Evolutionary conservation across 139 green algal genomes (phyloP).

Genomic region (Volvox reticuliferus): DNA sequence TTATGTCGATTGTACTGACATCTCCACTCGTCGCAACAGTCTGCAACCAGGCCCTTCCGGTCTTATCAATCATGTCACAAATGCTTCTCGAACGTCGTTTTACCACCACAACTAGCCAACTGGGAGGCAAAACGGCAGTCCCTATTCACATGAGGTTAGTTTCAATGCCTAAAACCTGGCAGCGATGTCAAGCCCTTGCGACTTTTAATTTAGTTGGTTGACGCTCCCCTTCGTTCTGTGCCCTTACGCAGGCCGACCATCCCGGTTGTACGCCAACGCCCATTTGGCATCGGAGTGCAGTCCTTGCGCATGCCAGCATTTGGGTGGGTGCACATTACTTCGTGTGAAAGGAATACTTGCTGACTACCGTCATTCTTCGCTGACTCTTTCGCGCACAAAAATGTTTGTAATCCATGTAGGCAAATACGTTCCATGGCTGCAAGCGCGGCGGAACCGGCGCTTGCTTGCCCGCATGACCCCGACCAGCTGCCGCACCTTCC

Average conservation of each 20-base stretch:
- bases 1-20: constrained; percentile 22
- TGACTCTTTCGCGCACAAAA: too few species aligned
- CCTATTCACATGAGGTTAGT: not conserved
- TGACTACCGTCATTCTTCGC: too few species aligned
- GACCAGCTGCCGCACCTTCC: constrained; percentile 21
- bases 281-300: not conserved
- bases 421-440: not conserved
- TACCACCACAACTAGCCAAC: not conserved
- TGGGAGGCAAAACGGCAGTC: not conserved
- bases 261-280: not conserved
- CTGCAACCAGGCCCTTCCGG: constrained; percentile 18
- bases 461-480: not conserved
- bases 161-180: not conserved
- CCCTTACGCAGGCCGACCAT: not conserved
- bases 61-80: not conserved
- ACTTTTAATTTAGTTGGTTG: not conserved
- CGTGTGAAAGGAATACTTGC: too few species aligned
- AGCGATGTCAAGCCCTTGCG: not conserved
- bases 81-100: not conserved
- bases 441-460: not conserved
- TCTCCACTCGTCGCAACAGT: not conserved
- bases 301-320: not conserved
- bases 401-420: not conserved
- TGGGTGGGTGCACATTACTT: not conserved
- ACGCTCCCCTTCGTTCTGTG: not conserved